These are phyloP conservation scores for Exophiala aquamarina DNA, from an alignment of 2,329 filamentous ascomycete genomes.

Conservation along the genomic window DNA sequence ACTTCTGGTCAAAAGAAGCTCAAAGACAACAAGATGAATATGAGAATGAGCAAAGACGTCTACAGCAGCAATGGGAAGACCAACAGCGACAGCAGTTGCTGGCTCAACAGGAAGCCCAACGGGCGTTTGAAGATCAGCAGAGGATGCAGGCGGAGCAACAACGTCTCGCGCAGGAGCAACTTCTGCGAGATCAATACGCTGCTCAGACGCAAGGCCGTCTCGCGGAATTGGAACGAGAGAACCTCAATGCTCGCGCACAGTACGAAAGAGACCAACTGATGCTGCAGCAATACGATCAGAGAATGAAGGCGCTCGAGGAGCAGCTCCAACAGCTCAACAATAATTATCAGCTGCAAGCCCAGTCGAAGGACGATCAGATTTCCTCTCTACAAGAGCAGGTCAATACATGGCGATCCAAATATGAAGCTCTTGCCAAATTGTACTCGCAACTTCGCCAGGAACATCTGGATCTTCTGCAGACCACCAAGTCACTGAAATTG, in stretches of 20 bases:
- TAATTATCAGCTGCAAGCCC: slow-evolving; percentile 80
- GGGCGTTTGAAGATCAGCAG: slow-evolving; percentile 96
- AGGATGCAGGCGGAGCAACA: slow-evolving; percentile 84
- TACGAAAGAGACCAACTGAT: slow-evolving; percentile 97
- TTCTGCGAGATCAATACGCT: slow-evolving; percentile 83
- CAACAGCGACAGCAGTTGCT: slow-evolving; percentile 79
- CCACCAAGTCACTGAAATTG: slow-evolving; percentile 92
- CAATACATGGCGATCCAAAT: slow-evolving; percentile 96
- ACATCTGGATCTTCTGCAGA: slow-evolving; percentile 90
- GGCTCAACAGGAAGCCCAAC: slow-evolving; percentile 79
- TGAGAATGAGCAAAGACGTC: slow-evolving; percentile 84
- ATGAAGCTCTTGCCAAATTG: slow-evolving; percentile 92
- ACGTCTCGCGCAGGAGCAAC: slow-evolving; percentile 82
- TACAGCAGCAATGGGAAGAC: slow-evolving; percentile 83
- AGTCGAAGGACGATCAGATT: slow-evolving; percentile 93
- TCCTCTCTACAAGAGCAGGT: slow-evolving; percentile 91
- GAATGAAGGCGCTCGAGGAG: slow-evolving; percentile 87
- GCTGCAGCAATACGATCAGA: slow-evolving; percentile 93
- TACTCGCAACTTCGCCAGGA: slow-evolving; percentile 96
- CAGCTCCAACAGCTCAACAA: slow-evolving; percentile 80
- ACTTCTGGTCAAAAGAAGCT: slow-evolving; percentile 96
- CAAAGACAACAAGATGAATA: slow-evolving; percentile 91
- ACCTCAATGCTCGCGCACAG: slow-evolving; percentile 88
- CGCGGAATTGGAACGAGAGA: slow-evolving; percentile 92
- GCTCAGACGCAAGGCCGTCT: slow-evolving; percentile 95